Conservation (phyloP, 108 stramenopile species). For the Nannochloropsis oceanica region DNA sequence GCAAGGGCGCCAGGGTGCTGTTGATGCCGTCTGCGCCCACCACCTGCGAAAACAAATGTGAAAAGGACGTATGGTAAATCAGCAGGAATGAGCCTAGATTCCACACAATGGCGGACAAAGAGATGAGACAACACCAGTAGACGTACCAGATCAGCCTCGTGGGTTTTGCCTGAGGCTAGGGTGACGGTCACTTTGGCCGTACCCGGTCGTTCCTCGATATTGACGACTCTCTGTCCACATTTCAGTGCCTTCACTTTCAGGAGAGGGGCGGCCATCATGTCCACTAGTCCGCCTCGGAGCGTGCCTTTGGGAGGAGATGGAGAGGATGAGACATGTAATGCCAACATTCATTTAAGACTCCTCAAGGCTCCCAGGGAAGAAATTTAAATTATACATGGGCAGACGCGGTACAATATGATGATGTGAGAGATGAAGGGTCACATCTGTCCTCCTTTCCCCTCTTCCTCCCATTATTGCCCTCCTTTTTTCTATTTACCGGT, state of each 20-base stretch:
- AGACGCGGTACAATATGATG: no score
- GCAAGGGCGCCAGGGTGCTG: background rate
- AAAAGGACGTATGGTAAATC: no score
- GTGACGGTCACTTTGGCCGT: background rate
- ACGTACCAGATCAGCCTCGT: background rate
- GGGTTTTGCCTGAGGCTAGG: background rate
- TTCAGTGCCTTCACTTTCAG: background rate
- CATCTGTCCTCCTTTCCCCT: background rate
- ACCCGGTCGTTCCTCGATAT: background rate
- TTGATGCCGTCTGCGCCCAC: background rate
- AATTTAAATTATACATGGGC: no score
- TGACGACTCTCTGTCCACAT: background rate
- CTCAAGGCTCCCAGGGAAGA: no score
- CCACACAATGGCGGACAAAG: no score
- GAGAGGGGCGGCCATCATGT: background rate
- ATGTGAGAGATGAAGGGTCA: no score
- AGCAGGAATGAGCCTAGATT: no score
- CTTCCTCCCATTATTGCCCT: background rate
- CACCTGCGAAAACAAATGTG: background rate
- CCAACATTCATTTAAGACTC: no score
- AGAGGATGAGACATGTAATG: no score
- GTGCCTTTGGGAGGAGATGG: background rate
- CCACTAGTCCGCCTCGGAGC: background rate
- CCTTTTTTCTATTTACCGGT: background rate
- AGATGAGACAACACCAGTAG: no score